phyloP scores from a whole-genome alignment of 768 basidiomycete species.

The Mycena capillaripes region DNA sequence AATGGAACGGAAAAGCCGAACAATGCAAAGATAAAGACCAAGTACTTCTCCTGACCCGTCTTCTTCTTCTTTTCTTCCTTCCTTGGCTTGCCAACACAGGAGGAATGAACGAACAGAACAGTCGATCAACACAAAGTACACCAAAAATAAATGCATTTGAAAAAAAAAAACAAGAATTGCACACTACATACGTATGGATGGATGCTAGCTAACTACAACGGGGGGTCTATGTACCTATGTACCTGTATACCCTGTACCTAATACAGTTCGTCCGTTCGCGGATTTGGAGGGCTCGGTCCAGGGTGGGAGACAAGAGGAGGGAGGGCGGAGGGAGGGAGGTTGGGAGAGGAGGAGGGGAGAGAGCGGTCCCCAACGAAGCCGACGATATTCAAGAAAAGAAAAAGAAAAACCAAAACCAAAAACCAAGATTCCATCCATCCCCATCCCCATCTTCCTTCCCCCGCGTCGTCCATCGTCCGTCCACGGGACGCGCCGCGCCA shows the following conservation, averaged over 20 bases:
- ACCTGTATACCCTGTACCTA: too few species aligned
- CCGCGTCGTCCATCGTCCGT: background rate
- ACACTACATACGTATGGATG: too few species aligned
- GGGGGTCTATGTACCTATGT: slow-evolving; percentile 25
- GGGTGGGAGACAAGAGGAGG: background rate
- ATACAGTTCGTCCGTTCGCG: slow-evolving; percentile 29
- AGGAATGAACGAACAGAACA: too few species aligned
- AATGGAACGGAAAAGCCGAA: too few species aligned
- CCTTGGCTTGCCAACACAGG: background rate
- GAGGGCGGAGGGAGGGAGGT: background rate
- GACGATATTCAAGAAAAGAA: background rate
- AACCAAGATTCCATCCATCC: slow-evolving; percentile 24
- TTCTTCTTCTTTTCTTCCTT: background rate
- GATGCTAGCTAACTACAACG: slow-evolving; percentile 30
- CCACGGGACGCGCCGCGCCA: background rate
- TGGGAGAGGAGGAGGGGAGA: background rate
- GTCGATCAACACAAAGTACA: background rate
- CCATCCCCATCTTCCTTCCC: too few species aligned
- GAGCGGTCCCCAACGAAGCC: background rate
- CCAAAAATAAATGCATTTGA: slow-evolving; percentile 6
- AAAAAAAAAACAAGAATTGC: slow-evolving; percentile 12
- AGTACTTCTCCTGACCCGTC: too few species aligned
- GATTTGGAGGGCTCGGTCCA: slow-evolving; percentile 1
- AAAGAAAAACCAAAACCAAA: too few species aligned
- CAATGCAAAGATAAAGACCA: too few species aligned